phyloP scores from a whole-genome alignment of 2,329 filamentous ascomycete genomes.

The Dactylellina leptospora region DNA sequence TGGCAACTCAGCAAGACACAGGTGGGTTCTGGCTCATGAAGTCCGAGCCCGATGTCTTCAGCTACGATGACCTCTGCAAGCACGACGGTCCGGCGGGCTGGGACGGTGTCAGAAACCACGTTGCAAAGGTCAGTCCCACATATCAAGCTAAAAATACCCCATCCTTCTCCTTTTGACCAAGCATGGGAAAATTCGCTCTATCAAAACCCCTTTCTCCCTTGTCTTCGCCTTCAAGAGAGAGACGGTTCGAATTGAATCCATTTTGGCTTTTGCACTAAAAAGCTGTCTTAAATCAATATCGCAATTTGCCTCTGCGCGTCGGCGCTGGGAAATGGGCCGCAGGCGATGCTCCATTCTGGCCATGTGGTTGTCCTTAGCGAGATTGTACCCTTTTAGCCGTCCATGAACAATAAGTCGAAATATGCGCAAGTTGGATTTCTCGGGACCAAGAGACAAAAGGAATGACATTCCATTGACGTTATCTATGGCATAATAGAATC shows the following conservation, averaged over 20 bases:
- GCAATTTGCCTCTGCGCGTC: slow-evolving; percentile 45
- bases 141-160: slow-evolving; percentile 27
- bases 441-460: background rate
- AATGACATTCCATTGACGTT: slow-evolving; percentile 14
- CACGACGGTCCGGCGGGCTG: slow-evolving; percentile 83
- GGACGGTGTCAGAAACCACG: slow-evolving; percentile 73
- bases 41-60: slow-evolving; percentile 84
- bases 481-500: slow-evolving; percentile 66
- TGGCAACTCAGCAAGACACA: slow-evolving; percentile 22
- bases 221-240: too few species aligned
- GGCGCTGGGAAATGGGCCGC: slow-evolving; percentile 42
- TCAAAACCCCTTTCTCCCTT: too few species aligned
- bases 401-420: slow-evolving; percentile 55
- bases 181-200: background rate
- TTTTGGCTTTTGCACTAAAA: background rate
- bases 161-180: slow-evolving; percentile 3
- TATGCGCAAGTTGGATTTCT: slow-evolving; percentile 16
- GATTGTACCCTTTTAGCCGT: slow-evolving; percentile 53
- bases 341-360: slow-evolving; percentile 27
- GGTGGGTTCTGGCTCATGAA: slow-evolving; percentile 79
- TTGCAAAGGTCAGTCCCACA: slow-evolving; percentile 34
- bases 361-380: slow-evolving; percentile 47
- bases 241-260: too few species aligned
- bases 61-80: slow-evolving; percentile 82
- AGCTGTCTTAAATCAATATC: too few species aligned